Conservation (phyloP, 129 eudicot species). For the Saposhnikovia divaricata region DNA sequence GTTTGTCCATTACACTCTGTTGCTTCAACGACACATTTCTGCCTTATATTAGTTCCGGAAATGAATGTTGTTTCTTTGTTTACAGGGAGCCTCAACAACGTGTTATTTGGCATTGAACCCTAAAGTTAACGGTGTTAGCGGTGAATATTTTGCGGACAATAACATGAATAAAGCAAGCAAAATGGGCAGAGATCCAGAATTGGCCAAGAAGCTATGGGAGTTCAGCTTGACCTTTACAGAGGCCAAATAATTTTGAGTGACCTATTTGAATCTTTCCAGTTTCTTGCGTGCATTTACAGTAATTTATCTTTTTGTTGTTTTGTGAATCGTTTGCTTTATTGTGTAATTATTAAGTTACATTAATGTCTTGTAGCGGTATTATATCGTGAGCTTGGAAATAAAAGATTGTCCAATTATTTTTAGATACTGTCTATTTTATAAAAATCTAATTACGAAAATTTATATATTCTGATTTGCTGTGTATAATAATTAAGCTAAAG, state of each 20-base stretch:
- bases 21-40: not conserved
- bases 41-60: not conserved
- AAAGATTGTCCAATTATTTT: not conserved
- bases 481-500: not conserved
- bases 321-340: not conserved
- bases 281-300: not conserved
- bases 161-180: constrained; percentile 36
- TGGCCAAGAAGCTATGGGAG: constrained; percentile 82
- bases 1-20: constrained; percentile 23
- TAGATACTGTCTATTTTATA: too few species aligned
- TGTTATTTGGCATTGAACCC: constrained; percentile 86
- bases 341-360: constrained; percentile 4
- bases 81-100: constrained; percentile 81
- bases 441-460: too few species aligned
- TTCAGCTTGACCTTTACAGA: constrained; percentile 61
- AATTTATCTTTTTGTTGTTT: not conserved
- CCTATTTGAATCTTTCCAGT: not conserved
- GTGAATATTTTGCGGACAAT: constrained; percentile 70
- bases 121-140: constrained; percentile 62
- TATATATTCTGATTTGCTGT: too few species aligned
- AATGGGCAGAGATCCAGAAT: constrained; percentile 42
- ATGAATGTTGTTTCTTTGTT: not conserved
- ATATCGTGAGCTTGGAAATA: constrained; percentile 14
- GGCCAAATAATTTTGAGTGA: constrained; percentile 9
- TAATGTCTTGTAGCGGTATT: constrained; percentile 10